Percentiles rank a stretch among this genome's conserved stretches.
Evolutionary conservation across 2,329 filamentous ascomycete genomes (phyloP).

Genomic region (Claviceps sp.): DNA sequence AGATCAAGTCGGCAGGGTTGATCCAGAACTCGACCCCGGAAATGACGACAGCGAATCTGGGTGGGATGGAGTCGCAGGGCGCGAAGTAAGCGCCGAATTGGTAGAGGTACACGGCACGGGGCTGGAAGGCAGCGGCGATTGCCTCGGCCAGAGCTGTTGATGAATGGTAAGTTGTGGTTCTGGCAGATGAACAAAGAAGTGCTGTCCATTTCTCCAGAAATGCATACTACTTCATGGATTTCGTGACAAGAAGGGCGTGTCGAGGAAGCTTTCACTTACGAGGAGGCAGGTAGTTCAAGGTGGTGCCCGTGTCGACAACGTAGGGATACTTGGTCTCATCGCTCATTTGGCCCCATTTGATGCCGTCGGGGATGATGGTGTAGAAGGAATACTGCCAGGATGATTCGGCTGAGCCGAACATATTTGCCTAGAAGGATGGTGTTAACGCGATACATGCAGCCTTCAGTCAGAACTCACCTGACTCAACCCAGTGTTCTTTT

Average conservation of each 20-base stretch:
- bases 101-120: slow-evolving; percentile 31
- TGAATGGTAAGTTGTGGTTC: background rate
- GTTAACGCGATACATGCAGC: too few relatives aligned
- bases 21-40: slow-evolving; percentile 30
- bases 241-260: background rate
- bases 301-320: slow-evolving; percentile 39
- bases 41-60: slow-evolving; percentile 31
- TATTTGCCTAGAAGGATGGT: slow-evolving; percentile 25
- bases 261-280: slow-evolving; percentile 19
- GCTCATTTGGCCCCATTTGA: slow-evolving; percentile 28
- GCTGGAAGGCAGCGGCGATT: slow-evolving; percentile 33
- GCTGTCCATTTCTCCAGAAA: too few relatives aligned
- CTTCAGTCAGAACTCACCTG: too few relatives aligned
- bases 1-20: slow-evolving; percentile 35
- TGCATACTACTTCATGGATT: too few relatives aligned
- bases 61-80: slow-evolving; percentile 32
- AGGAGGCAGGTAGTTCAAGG: slow-evolving; percentile 35
- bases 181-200: background rate
- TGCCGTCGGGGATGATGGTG: slow-evolving; percentile 36
- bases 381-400: slow-evolving; percentile 37
- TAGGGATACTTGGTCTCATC: slow-evolving; percentile 31
- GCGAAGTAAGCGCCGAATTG: slow-evolving; percentile 36
- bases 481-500: background rate
- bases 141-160: slow-evolving; percentile 30
- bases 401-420: slow-evolving; percentile 24